Percentiles rank a stretch among this genome's conserved stretches.
These are phyloP conservation scores for Dactylis glomerata DNA, from an alignment of 176 grass and related monocot genomes.

Conservation along the genomic window DNA sequence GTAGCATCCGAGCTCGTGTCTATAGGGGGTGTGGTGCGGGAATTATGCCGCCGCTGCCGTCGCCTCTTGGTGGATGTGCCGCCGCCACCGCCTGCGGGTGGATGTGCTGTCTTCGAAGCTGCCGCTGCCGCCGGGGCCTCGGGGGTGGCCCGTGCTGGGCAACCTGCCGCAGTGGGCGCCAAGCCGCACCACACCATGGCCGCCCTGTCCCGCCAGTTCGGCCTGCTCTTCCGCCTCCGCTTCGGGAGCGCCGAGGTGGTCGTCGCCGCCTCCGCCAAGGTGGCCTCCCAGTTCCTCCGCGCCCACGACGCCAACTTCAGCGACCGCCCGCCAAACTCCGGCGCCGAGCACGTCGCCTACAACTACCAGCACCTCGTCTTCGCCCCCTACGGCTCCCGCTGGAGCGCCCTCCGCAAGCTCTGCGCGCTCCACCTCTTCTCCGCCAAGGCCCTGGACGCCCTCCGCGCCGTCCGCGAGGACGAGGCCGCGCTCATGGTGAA, in stretches of 20 bases:
- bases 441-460: conserved; percentile 35
- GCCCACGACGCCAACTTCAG: conserved; percentile 56
- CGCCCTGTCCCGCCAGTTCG: conserved; percentile 29
- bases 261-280: conserved; percentile 44
- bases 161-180: conserved; percentile 58
- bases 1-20: no score
- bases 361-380: conserved; percentile 83
- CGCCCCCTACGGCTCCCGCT: conserved; percentile 58
- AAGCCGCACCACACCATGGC: conserved; percentile 48
- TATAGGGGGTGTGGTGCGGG: no score
- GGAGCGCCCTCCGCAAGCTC: conserved; percentile 56
- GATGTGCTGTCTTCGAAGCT: no score
- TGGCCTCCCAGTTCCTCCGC: conserved; percentile 55
- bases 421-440: conserved; percentile 56
- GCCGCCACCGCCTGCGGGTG: no score
- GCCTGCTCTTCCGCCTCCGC: conserved; percentile 52
- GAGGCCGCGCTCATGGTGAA: conserved; percentile 41
- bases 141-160: conserved; percentile 67
- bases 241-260: conserved; percentile 51
- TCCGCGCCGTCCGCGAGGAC: conserved; percentile 29
- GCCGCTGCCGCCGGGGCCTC: conserved; percentile 39
- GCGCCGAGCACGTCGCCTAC: conserved; percentile 62
- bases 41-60: no score
- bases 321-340: conserved; percentile 60
- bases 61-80: no score